Base-by-base conservation (phyloP, 2,329 filamentous ascomycete genomes). In the Colletotrichum limetticola region DNA sequence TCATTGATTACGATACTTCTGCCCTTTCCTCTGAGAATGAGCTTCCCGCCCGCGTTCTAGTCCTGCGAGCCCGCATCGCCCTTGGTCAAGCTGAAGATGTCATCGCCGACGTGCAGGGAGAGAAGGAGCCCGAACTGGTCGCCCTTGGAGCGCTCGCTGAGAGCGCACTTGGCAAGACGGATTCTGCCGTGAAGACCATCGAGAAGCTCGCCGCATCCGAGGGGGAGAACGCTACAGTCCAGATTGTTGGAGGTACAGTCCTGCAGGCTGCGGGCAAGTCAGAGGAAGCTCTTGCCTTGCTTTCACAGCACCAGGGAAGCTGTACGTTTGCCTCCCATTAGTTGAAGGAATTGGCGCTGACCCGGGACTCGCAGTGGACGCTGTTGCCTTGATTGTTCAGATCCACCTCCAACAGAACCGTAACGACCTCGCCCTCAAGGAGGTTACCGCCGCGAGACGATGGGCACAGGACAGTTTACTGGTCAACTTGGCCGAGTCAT, bases 381-480 rank as follows among this genome's bases (percentile, higher is more conserved):
- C 94, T 67, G 94, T 98, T 65, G 93, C 95, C 57, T 86, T 98
- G 74, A 95, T 97, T 76, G 92, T 95, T 35, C 96, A 99, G 82
- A 97, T 98, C 77, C 93, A 98, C 80, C 91, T 98, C 11, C 90
- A 94, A 77, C 95, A 98, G 81, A 98, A 98, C 86, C 91, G 96
- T 77, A 93, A 93, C 78, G 96, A 98, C 82, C 90, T 98, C 61
- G 97, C 97, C 1, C 79, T 95, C 14, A 98, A 98, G 84, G 96
- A 98, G 85, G 95, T 97, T 49, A 87, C 91, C 64, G 91, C 93
- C 46, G 97, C 97, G 46, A 91, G 95, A 81, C 91, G 94, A 83
- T 98, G 96, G 94, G 97, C 96, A 8, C 96, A 99, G 84, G 97
- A 98, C 81, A 97, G 93, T 77, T 86, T 98, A 52, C 87, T 98